A percentile compares a stretch with the other conserved stretches of the same genome.
These are phyloP conservation scores for Goffeauzyma gilvescens DNA, from an alignment of 768 basidiomycete genomes.

Conservation along the genomic window DNA sequence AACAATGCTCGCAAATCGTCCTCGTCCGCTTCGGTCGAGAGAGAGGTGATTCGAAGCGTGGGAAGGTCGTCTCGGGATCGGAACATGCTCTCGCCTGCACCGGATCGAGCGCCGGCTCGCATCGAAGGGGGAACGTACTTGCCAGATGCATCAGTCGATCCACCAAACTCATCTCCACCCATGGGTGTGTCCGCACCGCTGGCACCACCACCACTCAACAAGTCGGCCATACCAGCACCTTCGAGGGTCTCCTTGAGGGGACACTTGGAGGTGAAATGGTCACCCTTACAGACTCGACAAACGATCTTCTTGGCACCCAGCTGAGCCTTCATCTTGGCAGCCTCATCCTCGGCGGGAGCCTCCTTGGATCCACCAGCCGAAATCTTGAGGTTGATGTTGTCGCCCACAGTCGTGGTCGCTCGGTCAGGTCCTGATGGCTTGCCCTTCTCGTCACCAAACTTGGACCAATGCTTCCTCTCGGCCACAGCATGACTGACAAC, in stretches of 20 bases:
- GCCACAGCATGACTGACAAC: slow-evolving; percentile 88
- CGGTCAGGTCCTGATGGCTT: slow-evolving; percentile 74
- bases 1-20: slow-evolving; percentile 85
- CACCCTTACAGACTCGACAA: slow-evolving; percentile 88
- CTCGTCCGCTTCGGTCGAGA: slow-evolving; percentile 87
- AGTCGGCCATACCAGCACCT: slow-evolving; percentile 39
- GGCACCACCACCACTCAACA: slow-evolving; percentile 37
- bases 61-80: slow-evolving; percentile 72
- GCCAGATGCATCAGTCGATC: too few species aligned
- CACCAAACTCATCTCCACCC: too few species aligned
- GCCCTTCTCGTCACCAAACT: slow-evolving; percentile 74
- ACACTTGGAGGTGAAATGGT: slow-evolving; percentile 95
- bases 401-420: slow-evolving; percentile 70
- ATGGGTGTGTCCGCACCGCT: too few species aligned
- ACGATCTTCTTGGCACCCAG: slow-evolving; percentile 54
- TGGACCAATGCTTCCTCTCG: slow-evolving; percentile 77
- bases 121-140: slow-evolving; percentile 88
- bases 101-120: slow-evolving; percentile 46
- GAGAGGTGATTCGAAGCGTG: slow-evolving; percentile 89
- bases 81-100: slow-evolving; percentile 60
- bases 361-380: slow-evolving; percentile 41
- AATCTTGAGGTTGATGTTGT: slow-evolving; percentile 47
- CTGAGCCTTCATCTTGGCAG: slow-evolving; percentile 44
- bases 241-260: slow-evolving; percentile 89
- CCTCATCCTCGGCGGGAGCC: slow-evolving; percentile 50